Base-by-base conservation (phyloP, 306 rosid genomes). In the Pueraria montana region DNA sequence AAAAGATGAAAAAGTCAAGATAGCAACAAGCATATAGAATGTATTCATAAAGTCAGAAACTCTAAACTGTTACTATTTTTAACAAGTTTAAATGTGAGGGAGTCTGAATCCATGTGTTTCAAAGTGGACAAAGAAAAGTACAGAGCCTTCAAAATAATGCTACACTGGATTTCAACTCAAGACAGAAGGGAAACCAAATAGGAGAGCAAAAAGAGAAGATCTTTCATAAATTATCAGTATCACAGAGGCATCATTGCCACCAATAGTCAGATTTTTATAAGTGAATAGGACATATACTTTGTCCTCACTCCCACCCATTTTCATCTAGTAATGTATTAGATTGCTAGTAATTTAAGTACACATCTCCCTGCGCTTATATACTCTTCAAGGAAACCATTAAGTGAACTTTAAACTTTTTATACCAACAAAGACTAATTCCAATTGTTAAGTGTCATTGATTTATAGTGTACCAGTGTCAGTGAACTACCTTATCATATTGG, bases 1-100 rank as follows among this genome's bases (percentile, higher is more conserved):
- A 86, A 42, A 49, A 73, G 65, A 45, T 53, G 13, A 81, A 55
- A 26, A 48, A 64, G 21, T 76, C 86, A 36, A 36, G 8, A 36
- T 36, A 36, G 40, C 40, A 36, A 62, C 72, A 77, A 62, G 23
- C 45, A 76, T 13, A 32, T 64, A 34, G 5, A 34, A 64, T 16
- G 71, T 9, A 65, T 65, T 63, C 26, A 65, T 65, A 10, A n/a
- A 34, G 16, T 36, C 8, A 18, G 13, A 38, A 20, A 6, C 49
- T 38, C 27, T 3, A 27, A 66, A 36, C 21, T 36, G 26, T 38
- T 18, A 36, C 8, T 66, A 66, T 38, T 34, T 63, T 66, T 8
- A 40, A 40, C 7, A 36, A 6, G 40, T 36, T 30, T 30, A 36
- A 36, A 40, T 7, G 45, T 40, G 45, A 40, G 11, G 45, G 45